Evolutionary conservation across 768 basidiomycete species (phyloP), one percentile per base, ranked within the genome.

Genomic region (Leucosporidium yakuticum): DNA sequence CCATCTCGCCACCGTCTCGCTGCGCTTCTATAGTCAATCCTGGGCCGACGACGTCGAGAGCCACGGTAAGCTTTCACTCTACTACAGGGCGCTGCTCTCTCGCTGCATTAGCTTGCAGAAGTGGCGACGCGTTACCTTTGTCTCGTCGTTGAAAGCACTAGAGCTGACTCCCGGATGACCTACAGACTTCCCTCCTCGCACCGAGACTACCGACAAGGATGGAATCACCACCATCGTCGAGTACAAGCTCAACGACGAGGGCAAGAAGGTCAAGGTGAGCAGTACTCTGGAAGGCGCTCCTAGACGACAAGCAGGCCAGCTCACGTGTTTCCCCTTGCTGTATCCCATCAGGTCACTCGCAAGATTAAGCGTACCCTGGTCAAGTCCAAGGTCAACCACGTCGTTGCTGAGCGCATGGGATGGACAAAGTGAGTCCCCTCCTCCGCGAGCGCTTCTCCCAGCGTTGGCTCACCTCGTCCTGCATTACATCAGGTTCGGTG

Each of bases 21-120:
- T 64, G 39, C 55, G 19, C 14, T 21, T 56, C 32, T 32, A 25
- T 51, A 72, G 70, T 54, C 64, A 72, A 25, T 90, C 88, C 9
- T 92, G 90, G 90, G 90, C 90, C 51, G 89, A 91, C 79, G 89
- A 91, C 68, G 86, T 90, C 73, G 88, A 90, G 77, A 88, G 90
- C 60, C 81, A 86, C 70, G 88, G 86, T 85, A 69, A 74, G 80
- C n/a, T 21, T 47, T 20, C 39, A n/a, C 58, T 60, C n/a, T 47
- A 44, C 39, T 44, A 15, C 51, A 27, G 51, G 17, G 51, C 17
- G 51, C 51, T 27, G 23, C 51, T 53, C 8, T 15, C 51, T 53
- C 51, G n/a, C 51, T 27, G 51, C 49, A 12, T 19, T 53, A 9
- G 17, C 39, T 15, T 44, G 14, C 39, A 44, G 39, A 2, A 8